These are phyloP conservation scores for Penicillium italicum DNA, from an alignment of 2,329 filamentous ascomycete species.

Conservation along the genomic window DNA sequence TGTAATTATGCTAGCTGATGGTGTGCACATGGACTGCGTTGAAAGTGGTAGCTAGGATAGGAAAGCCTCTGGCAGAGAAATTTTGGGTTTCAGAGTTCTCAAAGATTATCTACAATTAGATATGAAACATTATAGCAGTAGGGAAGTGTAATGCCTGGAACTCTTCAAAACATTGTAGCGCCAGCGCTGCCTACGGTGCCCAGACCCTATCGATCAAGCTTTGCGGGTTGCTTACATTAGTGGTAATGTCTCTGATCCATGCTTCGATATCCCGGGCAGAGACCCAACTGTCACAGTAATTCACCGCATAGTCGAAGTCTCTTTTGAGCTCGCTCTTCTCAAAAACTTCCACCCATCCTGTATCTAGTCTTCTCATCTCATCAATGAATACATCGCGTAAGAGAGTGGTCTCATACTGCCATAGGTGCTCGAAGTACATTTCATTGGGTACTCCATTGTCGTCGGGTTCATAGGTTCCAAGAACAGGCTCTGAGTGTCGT, in stretches of 20 bases:
- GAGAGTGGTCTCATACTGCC: slow-evolving; percentile 14
- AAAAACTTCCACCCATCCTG: not conserved
- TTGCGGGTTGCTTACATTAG: not conserved
- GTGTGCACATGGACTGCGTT: not conserved
- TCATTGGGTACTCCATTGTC: not conserved
- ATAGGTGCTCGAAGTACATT: slow-evolving; percentile 17
- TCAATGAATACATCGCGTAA: slow-evolving; percentile 14
- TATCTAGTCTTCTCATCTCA: slow-evolving; percentile 13
- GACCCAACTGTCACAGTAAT: rapidly evolving
- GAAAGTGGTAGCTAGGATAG: no score
- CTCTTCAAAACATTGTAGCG: no score
- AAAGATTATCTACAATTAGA: no score
- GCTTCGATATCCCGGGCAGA: not conserved
- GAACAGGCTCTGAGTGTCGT: slow-evolving; percentile 4
- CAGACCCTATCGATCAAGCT: no score
- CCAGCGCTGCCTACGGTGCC: no score
- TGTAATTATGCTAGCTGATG: no score
- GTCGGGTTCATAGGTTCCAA: slow-evolving; percentile 1
- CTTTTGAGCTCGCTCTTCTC: slow-evolving; percentile 5
- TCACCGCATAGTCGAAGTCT: slow-evolving; percentile 14
- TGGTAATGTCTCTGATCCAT: not conserved
- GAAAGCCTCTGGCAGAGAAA: no score
- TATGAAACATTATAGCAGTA: no score
- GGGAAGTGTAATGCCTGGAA: not conserved
- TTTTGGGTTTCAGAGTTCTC: no score